A percentile compares a stretch with the other conserved stretches of the same genome.
These are phyloP conservation scores for Pyrenochaeta sp. DNA, from an alignment of 2,329 filamentous ascomycete genomes.

Conservation along the genomic window DNA sequence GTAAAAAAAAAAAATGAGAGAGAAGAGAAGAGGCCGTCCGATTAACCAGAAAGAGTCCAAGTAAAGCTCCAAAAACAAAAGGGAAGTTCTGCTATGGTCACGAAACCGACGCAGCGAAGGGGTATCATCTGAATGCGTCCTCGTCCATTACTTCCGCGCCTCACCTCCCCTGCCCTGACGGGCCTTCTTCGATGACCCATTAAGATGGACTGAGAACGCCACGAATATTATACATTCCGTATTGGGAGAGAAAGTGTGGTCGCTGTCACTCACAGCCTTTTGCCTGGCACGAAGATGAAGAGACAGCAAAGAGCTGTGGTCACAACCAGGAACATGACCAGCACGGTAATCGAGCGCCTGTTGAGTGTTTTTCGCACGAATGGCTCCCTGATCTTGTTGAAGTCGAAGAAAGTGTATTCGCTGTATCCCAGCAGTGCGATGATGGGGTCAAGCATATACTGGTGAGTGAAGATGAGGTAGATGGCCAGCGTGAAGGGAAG, in stretches of 20 bases:
- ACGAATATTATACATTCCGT: slow-evolving; percentile 30
- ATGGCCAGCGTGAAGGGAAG: slow-evolving; percentile 91
- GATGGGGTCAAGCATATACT: slow-evolving; percentile 93
- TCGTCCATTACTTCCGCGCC: slow-evolving; percentile 11
- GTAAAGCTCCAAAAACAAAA: slow-evolving; percentile 13
- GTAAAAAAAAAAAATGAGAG: neutral
- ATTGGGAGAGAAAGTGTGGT: slow-evolving; percentile 6
- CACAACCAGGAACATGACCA: slow-evolving; percentile 77
- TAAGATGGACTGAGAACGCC: slow-evolving; percentile 1
- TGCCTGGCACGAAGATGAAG: slow-evolving; percentile 95
- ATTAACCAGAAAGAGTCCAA: slow-evolving; percentile 12
- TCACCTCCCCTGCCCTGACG: slow-evolving; percentile 3
- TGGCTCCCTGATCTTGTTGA: slow-evolving; percentile 85
- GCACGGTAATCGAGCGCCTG: slow-evolving; percentile 82
- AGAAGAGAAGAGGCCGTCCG: slow-evolving; percentile 1
- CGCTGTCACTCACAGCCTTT: slow-evolving; percentile 65
- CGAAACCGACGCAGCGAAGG: slow-evolving; percentile 18
- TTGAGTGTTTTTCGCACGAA: slow-evolving; percentile 87
- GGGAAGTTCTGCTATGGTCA: slow-evolving; percentile 15
- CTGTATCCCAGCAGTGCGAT: slow-evolving; percentile 89
- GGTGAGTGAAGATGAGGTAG: slow-evolving; percentile 78
- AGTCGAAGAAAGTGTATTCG: slow-evolving; percentile 96
- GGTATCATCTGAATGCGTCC: slow-evolving; percentile 20
- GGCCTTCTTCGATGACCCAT: slow-evolving; percentile 5
- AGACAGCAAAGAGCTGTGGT: slow-evolving; percentile 85